Evolutionary conservation across 768 basidiomycete species (phyloP).

Genomic region (Calocera cornea): DNA sequence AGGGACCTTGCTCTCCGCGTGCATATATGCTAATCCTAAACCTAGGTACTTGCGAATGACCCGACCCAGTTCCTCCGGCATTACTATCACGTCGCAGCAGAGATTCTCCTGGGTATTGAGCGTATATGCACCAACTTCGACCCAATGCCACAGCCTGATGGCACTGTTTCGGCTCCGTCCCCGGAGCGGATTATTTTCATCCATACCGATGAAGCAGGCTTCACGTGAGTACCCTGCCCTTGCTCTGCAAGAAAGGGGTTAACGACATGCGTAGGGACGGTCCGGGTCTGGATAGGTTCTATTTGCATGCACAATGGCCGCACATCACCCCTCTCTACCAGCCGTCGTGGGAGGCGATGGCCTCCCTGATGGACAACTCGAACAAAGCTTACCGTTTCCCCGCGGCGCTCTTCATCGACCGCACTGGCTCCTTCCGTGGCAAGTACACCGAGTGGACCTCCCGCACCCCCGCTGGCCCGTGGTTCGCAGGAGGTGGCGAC

Average conservation of each 20-base stretch:
- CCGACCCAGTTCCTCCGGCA: slow-evolving; percentile 63
- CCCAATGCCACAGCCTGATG: neutral
- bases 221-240: neutral
- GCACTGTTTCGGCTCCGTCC: neutral
- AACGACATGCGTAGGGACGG: neutral
- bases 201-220: neutral
- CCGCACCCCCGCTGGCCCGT: slow-evolving; percentile 47
- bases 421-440: slow-evolving; percentile 67
- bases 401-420: slow-evolving; percentile 52
- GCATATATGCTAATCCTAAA: neutral
- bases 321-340: slow-evolving; percentile 1
- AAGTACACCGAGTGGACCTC: slow-evolving; percentile 28
- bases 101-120: slow-evolving; percentile 63
- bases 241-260: neutral
- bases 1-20: neutral
- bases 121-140: slow-evolving; percentile 33
- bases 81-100: slow-evolving; percentile 80
- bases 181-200: neutral
- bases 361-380: neutral
- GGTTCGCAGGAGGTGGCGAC: slow-evolving; percentile 54
- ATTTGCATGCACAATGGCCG: neutral
- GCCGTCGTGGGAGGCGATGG: neutral
- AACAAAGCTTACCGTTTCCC: slow-evolving; percentile 46
- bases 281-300: neutral
- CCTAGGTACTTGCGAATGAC: slow-evolving; percentile 40